phyloP scores from a whole-genome alignment of 2,329 filamentous ascomycete species.

The Stachybotrys chartarum region DNA sequence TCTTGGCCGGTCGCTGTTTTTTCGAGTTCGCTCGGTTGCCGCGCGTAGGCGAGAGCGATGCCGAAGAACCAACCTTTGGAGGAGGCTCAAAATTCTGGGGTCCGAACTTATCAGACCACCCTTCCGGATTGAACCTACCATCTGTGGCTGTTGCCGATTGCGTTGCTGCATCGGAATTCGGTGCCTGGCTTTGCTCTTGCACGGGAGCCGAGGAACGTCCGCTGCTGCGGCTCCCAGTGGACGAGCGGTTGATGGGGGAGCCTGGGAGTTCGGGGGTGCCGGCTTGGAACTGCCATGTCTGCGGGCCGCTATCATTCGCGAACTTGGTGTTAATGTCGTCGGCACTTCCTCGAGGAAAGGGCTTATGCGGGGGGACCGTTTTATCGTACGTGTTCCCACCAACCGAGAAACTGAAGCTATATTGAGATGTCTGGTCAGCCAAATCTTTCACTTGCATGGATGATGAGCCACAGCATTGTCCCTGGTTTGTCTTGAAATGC shows the following conservation, averaged over 20 bases:
- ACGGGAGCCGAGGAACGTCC: slow-evolving; percentile 25
- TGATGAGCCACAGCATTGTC: not conserved
- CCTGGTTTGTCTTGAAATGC: slow-evolving; percentile 9
- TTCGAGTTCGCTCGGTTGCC: slow-evolving; percentile 40
- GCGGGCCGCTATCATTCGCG: slow-evolving; percentile 37
- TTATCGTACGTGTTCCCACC: slow-evolving; percentile 32
- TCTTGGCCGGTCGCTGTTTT: slow-evolving; percentile 53
- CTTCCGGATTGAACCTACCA: slow-evolving; percentile 40
- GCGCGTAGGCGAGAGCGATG: slow-evolving; percentile 38
- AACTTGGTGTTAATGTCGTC: slow-evolving; percentile 59
- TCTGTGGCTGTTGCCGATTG: slow-evolving; percentile 14
- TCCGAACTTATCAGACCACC: slow-evolving; percentile 48
- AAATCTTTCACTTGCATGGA: not conserved
- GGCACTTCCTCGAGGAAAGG: slow-evolving; percentile 42
- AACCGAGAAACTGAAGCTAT: slow-evolving; percentile 45
- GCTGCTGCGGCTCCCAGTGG: slow-evolving; percentile 30
- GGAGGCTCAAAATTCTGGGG: slow-evolving; percentile 47
- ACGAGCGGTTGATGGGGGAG: slow-evolving; percentile 22
- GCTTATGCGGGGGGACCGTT: slow-evolving; percentile 26
- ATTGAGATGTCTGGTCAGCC: slow-evolving; percentile 24
- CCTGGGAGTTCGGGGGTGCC: slow-evolving; percentile 28
- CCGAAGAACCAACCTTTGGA: slow-evolving; percentile 18
- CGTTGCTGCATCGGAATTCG: slow-evolving; percentile 13
- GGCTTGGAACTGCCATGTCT: slow-evolving; percentile 45
- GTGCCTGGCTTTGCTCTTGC: slow-evolving; percentile 12